Evolutionary conservation across 192 early-diverging fungal species (phyloP).

Genomic region (Linnemannia schmuckeri): DNA sequence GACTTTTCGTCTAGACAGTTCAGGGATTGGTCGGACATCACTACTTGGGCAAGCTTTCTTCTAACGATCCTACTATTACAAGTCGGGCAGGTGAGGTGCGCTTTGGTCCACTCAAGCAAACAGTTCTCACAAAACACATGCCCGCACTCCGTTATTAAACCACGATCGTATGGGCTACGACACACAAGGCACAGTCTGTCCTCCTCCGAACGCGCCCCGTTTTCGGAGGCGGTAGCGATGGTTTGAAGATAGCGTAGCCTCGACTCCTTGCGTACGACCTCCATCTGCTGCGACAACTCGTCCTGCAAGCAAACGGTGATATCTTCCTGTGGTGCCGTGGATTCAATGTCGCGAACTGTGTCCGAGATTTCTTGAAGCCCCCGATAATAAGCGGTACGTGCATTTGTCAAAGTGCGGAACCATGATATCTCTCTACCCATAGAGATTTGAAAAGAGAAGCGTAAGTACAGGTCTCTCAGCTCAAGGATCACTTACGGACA

Average conservation of each 20-base stretch:
- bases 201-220: conserved; percentile 19
- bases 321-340: conserved; percentile 21
- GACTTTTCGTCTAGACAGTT: too few species aligned
- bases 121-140: conserved; percentile 56
- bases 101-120: conserved; percentile 43
- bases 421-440: conserved; percentile 17
- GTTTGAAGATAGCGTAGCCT: conserved; percentile 50
- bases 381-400: conserved; percentile 59
- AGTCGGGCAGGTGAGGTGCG: conserved; percentile 43
- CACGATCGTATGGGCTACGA: conserved; percentile 38
- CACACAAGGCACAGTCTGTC: conserved; percentile 45
- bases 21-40: conserved; percentile 1
- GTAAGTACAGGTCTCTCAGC: neutral
- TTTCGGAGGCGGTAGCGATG: conserved; percentile 1
- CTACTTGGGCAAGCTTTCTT: conserved; percentile 15
- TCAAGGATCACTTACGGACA: too few species aligned
- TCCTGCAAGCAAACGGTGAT: conserved; percentile 31
- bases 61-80: conserved; percentile 41
- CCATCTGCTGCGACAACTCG: conserved; percentile 13
- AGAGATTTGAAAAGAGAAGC: neutral
- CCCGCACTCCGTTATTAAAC: conserved; percentile 47
- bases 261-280: conserved; percentile 20
- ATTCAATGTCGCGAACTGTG: conserved; percentile 46
- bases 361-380: conserved; percentile 59
- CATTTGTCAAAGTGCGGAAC: conserved; percentile 28